Percentiles rank a stretch among this genome's conserved stretches.
Evolutionary conservation across 495 filamentous ascomycete species (phyloP).

Genomic region (Annulohypoxylon maeteangense): DNA sequence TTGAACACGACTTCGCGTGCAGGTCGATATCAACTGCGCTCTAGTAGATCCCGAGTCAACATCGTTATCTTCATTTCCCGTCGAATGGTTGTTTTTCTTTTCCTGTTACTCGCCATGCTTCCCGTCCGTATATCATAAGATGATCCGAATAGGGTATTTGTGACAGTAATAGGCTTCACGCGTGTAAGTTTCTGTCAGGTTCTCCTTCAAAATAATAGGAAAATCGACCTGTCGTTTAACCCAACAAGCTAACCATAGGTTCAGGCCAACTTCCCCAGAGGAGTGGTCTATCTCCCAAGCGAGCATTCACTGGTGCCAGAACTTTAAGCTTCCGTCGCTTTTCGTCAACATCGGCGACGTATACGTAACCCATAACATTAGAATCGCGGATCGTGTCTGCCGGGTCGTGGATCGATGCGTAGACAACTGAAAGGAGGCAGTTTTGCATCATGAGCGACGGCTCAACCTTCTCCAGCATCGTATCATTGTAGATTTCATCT

Average conservation of each 20-base stretch:
- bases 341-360: slow-evolving; percentile 88
- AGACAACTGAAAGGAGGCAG: slow-evolving; percentile 82
- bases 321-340: slow-evolving; percentile 83
- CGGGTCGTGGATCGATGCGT: slow-evolving; percentile 71
- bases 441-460: slow-evolving; percentile 69
- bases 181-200: no score
- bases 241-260: slow-evolving; percentile 61
- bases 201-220: background rate
- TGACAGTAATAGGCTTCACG: background rate
- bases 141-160: background rate
- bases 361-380: slow-evolving; percentile 90
- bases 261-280: slow-evolving; percentile 70
- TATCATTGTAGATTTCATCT: slow-evolving; percentile 41
- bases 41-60: background rate
- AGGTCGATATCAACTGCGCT: background rate
- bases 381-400: slow-evolving; percentile 81
- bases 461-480: slow-evolving; percentile 67
- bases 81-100: background rate
- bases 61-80: background rate
- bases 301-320: slow-evolving; percentile 81
- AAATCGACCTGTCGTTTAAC: slow-evolving; percentile 30
- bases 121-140: background rate
- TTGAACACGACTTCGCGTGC: background rate
- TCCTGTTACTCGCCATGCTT: background rate
- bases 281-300: slow-evolving; percentile 79